A percentile compares a stretch with the other conserved stretches of the same genome.
phyloP scores from a whole-genome alignment of 2,329 filamentous ascomycete species.

The Fusarium albidum region DNA sequence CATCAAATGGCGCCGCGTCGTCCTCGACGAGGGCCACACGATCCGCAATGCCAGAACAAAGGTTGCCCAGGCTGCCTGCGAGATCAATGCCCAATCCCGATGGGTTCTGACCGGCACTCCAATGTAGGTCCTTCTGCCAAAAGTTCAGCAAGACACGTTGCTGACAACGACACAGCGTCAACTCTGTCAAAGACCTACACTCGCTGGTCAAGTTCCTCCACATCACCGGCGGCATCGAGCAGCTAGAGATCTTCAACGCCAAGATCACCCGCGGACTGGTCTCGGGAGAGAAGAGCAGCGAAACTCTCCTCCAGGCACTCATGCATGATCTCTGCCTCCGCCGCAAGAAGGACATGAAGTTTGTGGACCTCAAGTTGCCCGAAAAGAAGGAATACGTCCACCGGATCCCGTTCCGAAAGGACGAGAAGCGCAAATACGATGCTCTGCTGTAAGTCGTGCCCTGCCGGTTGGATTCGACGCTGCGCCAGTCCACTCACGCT shows the following conservation, averaged over 20 bases:
- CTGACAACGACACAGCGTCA: constrained; percentile 62
- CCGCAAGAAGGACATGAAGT: constrained; percentile 87
- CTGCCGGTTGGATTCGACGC: rapidly evolving
- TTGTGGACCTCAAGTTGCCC: constrained; percentile 82
- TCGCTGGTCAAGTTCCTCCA: constrained; percentile 80
- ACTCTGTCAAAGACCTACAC: constrained; percentile 82
- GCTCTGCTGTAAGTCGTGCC: constrained; percentile 67
- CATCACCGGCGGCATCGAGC: constrained; percentile 78
- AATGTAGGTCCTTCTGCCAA: constrained; percentile 61
- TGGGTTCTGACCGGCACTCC: constrained; percentile 86
- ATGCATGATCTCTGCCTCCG: constrained; percentile 85
- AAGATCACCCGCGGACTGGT: constrained; percentile 69
- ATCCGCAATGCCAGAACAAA: constrained; percentile 83
- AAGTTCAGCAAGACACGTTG: neutral
- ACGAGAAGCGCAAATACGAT: constrained; percentile 82
- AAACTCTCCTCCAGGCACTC: constrained; percentile 74
- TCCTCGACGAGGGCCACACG: constrained; percentile 84
- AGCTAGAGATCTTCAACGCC: constrained; percentile 76
- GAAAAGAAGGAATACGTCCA: constrained; percentile 81
- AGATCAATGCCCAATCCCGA: constrained; percentile 72
- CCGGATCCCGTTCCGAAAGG: constrained; percentile 73
- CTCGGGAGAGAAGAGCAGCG: constrained; percentile 63
- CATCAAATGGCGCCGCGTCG: constrained; percentile 78
- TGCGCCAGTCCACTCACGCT: neutral
- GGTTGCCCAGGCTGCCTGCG: constrained; percentile 72